phyloP scores from a whole-genome alignment of 2,329 filamentous ascomycete genomes.

The Penicillium aurantiogriseum region DNA sequence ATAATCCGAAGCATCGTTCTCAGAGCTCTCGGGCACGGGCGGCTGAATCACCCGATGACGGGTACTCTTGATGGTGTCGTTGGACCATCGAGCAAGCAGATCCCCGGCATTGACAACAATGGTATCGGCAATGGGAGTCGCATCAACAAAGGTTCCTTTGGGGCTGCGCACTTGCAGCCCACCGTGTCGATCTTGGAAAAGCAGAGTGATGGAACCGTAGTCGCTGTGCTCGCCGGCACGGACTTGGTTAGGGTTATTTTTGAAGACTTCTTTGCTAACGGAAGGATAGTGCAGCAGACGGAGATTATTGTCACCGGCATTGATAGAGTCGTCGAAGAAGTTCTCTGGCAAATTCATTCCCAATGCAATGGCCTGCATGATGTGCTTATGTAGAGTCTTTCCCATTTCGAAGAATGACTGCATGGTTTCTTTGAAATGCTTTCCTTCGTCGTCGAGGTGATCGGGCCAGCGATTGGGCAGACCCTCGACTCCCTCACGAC shows the following conservation, averaged over 20 bases:
- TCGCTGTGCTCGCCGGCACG: constrained; percentile 76
- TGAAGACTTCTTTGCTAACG: constrained; percentile 65
- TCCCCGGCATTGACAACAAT: constrained; percentile 90
- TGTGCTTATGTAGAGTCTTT: constrained; percentile 68
- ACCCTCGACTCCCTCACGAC: constrained; percentile 58
- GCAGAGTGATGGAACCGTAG: constrained; percentile 54
- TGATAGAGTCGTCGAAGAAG: constrained; percentile 76
- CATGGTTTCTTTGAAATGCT: constrained; percentile 71
- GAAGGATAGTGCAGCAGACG: constrained; percentile 75
- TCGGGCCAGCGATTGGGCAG: constrained; percentile 78
- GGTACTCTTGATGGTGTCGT: constrained; percentile 87
- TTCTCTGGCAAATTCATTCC: constrained; percentile 68
- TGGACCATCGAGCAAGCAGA: constrained; percentile 81
- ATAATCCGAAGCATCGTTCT: constrained; percentile 49
- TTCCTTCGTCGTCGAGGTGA: constrained; percentile 52
- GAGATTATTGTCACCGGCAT: constrained; percentile 68
- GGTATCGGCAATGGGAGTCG: constrained; percentile 74
- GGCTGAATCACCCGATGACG: constrained; percentile 89
- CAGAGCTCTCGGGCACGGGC: constrained; percentile 50
- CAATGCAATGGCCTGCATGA: constrained; percentile 83
- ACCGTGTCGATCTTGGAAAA: constrained; percentile 58
- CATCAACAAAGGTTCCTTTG: constrained; percentile 75
- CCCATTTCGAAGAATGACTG: constrained; percentile 70
- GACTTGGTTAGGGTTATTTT: constrained; percentile 65
- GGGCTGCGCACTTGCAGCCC: constrained; percentile 66